Base-by-base conservation (phyloP, 176 grass and related monocot genomes). In the Lolium perenne region DNA sequence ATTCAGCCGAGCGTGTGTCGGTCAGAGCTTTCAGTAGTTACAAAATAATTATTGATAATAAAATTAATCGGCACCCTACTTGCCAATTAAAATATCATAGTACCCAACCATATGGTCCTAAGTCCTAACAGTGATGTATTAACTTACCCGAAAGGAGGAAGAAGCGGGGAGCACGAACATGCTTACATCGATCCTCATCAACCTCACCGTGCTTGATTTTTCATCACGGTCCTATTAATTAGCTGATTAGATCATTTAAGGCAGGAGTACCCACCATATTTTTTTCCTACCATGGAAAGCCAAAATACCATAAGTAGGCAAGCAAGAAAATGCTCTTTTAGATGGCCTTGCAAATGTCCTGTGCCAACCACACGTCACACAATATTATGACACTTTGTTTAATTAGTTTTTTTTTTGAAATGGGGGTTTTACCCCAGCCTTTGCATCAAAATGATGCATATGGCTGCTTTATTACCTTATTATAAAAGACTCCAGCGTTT, bases 21-120 rank as follows among this genome's bases (percentile, higher is more conserved):
- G 25, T 1, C 26, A 38, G 25, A 10, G 15, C 8, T 29, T 4
- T 76, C 10, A 7, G 35, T 54, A 76, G 0, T 29, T 35, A 17
- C 74, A 76, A 3, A 18, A 6, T 20, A 55, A 12, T 6, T 18
- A 9, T 20, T 38, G 8, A 20, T 20, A 55, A 51, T 53, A 51
- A 41, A 48, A 50, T 7, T 7, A 13, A 49, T 15, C 9, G 3
- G 15, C 48, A 32, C 29, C 49, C 49, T 35, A 54, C 22, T 54
- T 76, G 49, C 15, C 73, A 55, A 55, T 76, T 76, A 76, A 6
- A 54, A 55, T 55, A 35, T 7, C 49, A 76, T 35, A 53, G 74
- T 49, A 49, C 6, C 45, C n/a, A 49, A 23, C 41, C 4, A 76
- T 35, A 76, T 55, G 73, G 73, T 54, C 26, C 53, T 6, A 55